A percentile compares a stretch with the other conserved stretches of the same genome.
Conservation (phyloP, 345 rosid species). For the Euphorbia lathyris region DNA sequence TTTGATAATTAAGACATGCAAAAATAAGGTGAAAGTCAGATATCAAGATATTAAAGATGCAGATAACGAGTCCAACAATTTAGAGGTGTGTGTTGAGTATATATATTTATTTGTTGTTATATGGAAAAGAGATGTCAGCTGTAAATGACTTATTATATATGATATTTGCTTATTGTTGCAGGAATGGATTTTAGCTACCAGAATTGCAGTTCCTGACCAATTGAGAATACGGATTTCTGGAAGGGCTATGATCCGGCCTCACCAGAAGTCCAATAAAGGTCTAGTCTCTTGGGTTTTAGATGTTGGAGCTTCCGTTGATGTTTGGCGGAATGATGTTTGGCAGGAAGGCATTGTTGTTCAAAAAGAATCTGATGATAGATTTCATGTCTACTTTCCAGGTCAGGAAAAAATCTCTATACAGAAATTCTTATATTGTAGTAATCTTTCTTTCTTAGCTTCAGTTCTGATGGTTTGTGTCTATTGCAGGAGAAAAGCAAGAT, state of each 20-base stretch:
- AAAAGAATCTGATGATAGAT: slow-evolving; percentile 47
- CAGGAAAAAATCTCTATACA: slow-evolving; percentile 14
- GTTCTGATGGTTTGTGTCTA: neutral
- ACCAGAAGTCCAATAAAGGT: slow-evolving; percentile 15
- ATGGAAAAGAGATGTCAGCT: neutral
- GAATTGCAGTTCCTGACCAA: slow-evolving; percentile 50
- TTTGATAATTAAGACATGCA: slow-evolving; percentile 49
- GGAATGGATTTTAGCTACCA: slow-evolving; percentile 76
- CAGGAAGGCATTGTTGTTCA: slow-evolving; percentile 76
- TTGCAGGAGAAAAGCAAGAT: slow-evolving; percentile 62
- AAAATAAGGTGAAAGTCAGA: slow-evolving; percentile 73
- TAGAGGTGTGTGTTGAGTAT: slow-evolving; percentile 43
- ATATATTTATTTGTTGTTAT: neutral
- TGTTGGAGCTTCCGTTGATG: slow-evolving; percentile 72
- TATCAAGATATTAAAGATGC: slow-evolving; percentile 70
- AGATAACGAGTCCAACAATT: slow-evolving; percentile 54
- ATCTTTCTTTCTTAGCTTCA: neutral
- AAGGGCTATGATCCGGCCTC: slow-evolving; percentile 55
- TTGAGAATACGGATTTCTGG: slow-evolving; percentile 49
- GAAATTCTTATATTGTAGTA: neutral
- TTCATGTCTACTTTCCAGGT: slow-evolving; percentile 75
- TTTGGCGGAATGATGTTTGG: slow-evolving; percentile 86
- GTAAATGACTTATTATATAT: neutral
- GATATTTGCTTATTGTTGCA: slow-evolving; percentile 21
- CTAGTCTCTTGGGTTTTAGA: slow-evolving; percentile 22